Evolutionary conservation across 2,329 filamentous ascomycete species (phyloP), one percentile per base, ranked within the genome.

Genomic region (Diplodia scrobiculata): DNA sequence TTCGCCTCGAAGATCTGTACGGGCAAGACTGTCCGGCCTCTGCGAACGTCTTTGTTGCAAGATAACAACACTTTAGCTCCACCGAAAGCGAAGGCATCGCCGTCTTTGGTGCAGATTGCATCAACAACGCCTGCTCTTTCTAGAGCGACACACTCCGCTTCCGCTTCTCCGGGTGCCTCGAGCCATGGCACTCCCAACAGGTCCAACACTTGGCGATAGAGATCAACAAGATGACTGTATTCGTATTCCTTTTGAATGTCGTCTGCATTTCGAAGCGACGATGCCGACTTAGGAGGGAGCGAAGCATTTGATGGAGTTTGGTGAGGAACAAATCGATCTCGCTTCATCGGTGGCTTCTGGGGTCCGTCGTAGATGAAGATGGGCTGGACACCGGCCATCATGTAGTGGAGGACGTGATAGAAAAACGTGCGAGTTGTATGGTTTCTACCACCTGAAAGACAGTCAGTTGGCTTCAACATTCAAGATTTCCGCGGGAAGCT

Each of bases 81-180:
- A 3, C 53, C 53, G 21, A 58, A 58, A 11, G 36, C 32, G 3
- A 58, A 41, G 3, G 53, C 32, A 27, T 58, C 53, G 11, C 53
- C 53, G 41, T 58, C 53, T n/a, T 21, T 19, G 3, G 32, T 58
- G 19, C 34, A 19, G 5, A 58, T 14, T 14, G 53, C 53, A 21
- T 58, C 53, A 13, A 58, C 53, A 25, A 58, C 41, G 2, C 32
- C 53, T 5, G 32, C 53, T 5, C 25, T 58, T 19, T 58, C 53
- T 4, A 58, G 10, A 10, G 17, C n/a, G n/a, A 9, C 53, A 17
- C 53, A 58, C 34, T 58, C 32, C 17, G 53, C 53, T 38, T 58
- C 53, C 5, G 53, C 53, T 5, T 58, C 53, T 25, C 53, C 53
- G 2, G 53, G 53, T 0, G 53, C 53, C 27, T 58, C 10, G 6